Evolutionary conservation across 495 filamentous ascomycete species (phyloP), one percentile per base, ranked within the genome.

Genomic region (Aspergillus cavernicola): DNA sequence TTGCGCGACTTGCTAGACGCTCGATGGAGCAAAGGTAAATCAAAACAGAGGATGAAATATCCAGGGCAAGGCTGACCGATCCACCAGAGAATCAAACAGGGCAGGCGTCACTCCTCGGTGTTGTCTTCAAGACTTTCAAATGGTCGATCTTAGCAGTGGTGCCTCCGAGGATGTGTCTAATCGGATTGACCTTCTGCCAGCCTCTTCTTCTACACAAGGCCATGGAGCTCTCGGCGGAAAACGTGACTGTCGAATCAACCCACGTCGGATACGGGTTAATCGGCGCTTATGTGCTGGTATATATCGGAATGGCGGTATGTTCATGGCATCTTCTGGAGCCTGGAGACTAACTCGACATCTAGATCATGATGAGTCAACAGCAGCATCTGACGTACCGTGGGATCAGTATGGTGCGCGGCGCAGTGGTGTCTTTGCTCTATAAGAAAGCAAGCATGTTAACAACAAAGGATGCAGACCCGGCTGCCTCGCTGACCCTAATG

Each of bases 231-330:
- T 75, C 78, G 5, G 52, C 70, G 4, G 58, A 75, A 39, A 70
- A 76, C 4, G 66, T 63, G 0, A 73, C 66, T 19, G 33, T 56
- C 7, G 59, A 52, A 44, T 68, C 68, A 5, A 73, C 60, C 13
- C 80, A 84, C 51, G 53, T 74, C 22, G 80, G 84, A 4, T 84
- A 85, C 59, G 84, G 83, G 3, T 63, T 86, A 44, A 84, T 88
- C 50, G 84, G 80, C n/a, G 85, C 84, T 1, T 83, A 80, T 53
- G 59, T 76, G 16, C 50, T 85, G 6, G 79, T 87, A 0, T 88
- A 87, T 53, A 53, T 71, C 20, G 83, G 84, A 0, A 76, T 87
- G 19, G 84, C 80, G 8, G 72, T 85, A 74, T 77, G 32, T 82
- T 76, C n/a, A 29, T 8, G 15, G 23, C 13, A 6, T n/a, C 9